Evolutionary conservation across 352 stramenopile species (phyloP), one percentile per base, ranked within the genome.

Genomic region (Pythium plurisporium): DNA sequence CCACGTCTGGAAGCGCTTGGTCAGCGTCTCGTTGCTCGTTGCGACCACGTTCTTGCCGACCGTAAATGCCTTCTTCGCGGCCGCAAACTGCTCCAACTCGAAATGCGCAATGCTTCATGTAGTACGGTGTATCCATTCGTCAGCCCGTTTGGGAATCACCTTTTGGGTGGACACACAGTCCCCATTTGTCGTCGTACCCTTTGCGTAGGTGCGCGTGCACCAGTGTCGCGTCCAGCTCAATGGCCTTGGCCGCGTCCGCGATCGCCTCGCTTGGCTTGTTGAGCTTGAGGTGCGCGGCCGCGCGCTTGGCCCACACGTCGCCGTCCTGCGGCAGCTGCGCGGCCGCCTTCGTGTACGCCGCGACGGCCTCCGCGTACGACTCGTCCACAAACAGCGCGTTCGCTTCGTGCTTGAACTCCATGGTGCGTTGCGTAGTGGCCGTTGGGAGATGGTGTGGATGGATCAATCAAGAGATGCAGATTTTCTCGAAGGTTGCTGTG

Each of bases 341-440:
- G 19, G 86, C 27, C 8, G 73, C 79, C 2, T 64, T 66, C 27
- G 73, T 67, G 65, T 91, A 94, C 55, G 73, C 69, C 14, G 56
- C 48, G 29, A 84, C 50, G 14, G 86, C 84, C 27, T 82, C 69
- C 2, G 71, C 68, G 65, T 90, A 96, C 33, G 72, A 62, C 69
- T 94, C 83, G 59, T 96, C 85, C 55, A 94, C 82, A 46, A 92
- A 96, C 37, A 86, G 64, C 51, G 81, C 81, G 67, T 94, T 96
- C 27, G 64, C 86, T 34, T 84, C 51, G 61, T 80, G 70, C 71
- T 78, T 79, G 55, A 77, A 76, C 67, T 92, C 82, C 82, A 91
- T 91, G 17, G 50, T 53, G 11, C 26, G 2, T 33, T 17, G 6
- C 12, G 1, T 27, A 15, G 9, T 9, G 38, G 26, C 36, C 36